Conservation (phyloP, 106 monocot genomes). For the Triglochin maritima region DNA sequence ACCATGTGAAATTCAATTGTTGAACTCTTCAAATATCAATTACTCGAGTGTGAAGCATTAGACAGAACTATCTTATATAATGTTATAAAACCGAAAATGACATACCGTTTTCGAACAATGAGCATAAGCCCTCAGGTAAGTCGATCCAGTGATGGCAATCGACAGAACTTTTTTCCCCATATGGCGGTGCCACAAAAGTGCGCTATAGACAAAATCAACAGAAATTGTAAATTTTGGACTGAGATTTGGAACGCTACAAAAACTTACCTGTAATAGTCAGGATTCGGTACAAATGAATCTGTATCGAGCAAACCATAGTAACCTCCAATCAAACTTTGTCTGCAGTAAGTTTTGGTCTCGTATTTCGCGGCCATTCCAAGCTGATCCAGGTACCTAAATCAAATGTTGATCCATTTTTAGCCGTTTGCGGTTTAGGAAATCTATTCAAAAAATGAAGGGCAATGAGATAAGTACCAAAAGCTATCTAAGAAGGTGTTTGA, state of each 20-base stretch:
- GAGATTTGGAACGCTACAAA: too few relatives aligned
- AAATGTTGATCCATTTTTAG: background rate
- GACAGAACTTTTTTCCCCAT: constrained; percentile 81
- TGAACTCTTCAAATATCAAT: too few relatives aligned
- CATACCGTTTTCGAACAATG: constrained; percentile 48
- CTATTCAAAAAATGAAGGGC: background rate
- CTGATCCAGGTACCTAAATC: constrained; percentile 30
- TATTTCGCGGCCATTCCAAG: constrained; percentile 24
- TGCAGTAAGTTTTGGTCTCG: constrained; percentile 22
- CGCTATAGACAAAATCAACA: constrained; percentile 12
- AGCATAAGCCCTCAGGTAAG: constrained; percentile 69
- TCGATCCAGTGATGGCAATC: constrained; percentile 41
- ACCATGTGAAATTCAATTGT: too few relatives aligned
- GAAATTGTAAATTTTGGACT: background rate
- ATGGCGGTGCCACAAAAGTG: constrained; percentile 63
- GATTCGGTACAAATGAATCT: constrained; percentile 25
- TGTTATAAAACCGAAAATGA: too few relatives aligned
- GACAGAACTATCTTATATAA: too few relatives aligned
- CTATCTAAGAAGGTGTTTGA: constrained; percentile 78
- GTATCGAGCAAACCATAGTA: constrained; percentile 31
- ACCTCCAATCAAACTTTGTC: constrained; percentile 32
- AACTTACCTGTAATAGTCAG: constrained; percentile 28
- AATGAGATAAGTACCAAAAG: constrained; percentile 46
- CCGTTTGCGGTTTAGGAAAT: background rate
- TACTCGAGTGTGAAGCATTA: too few relatives aligned